These are phyloP conservation scores for Rhynchosporium agropyri DNA, from an alignment of 2,329 filamentous ascomycete species.

Conservation along the genomic window DNA sequence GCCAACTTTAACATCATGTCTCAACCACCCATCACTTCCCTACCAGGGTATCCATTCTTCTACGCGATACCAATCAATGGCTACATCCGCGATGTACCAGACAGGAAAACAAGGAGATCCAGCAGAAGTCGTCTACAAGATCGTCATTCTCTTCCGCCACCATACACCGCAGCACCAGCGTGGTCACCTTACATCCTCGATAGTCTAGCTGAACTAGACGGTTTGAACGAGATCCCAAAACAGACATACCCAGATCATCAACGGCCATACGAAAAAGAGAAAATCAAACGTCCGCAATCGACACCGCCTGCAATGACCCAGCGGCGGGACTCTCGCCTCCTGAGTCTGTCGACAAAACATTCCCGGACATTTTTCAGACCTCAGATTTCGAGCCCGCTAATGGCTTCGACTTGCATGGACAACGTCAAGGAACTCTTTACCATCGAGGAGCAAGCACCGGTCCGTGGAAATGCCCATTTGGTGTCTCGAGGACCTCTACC, in stretches of 20 bases:
- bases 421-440: conserved; percentile 6
- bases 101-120: neutral
- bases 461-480: neutral
- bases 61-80: conserved; percentile 21
- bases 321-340: conserved; percentile 4
- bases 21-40: conserved; percentile 15
- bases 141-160: conserved; percentile 1
- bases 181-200: conserved; percentile 12
- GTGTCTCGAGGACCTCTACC: neutral
- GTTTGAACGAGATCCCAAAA: neutral
- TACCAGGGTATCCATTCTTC: conserved; percentile 19
- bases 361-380: conserved; percentile 12
- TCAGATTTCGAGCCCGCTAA: conserved; percentile 13
- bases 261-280: neutral
- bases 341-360: conserved; percentile 2
- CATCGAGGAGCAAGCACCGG: conserved; percentile 1
- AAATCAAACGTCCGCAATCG: neutral
- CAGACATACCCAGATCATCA: conserved; percentile 9
- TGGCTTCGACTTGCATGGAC: neutral
- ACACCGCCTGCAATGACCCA: conserved; percentile 3
- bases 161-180: conserved; percentile 9
- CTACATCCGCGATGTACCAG: conserved; percentile 11
- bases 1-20: conserved; percentile 1
- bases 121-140: conserved; percentile 13
- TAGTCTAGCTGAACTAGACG: conserved; percentile 16